Evolutionary conservation across 805 yeast genomes (phyloP).

Genomic region (Kuraishia molischiana): DNA sequence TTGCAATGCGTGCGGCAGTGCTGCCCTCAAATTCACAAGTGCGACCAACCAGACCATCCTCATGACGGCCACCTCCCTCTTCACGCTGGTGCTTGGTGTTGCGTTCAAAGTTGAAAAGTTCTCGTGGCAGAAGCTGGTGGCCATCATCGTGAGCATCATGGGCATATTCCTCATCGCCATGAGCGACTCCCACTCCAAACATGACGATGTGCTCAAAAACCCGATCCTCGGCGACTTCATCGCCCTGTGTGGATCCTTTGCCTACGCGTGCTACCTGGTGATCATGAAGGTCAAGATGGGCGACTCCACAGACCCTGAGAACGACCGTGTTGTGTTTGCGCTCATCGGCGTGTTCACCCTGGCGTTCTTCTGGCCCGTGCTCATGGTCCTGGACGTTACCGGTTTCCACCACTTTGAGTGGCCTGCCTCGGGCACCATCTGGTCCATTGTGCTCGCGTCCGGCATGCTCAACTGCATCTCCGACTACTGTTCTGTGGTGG

Average conservation of each 20-base stretch:
- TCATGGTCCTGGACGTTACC: constrained; percentile 23
- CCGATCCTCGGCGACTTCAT: constrained; percentile 34
- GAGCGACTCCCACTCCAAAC: constrained; percentile 12
- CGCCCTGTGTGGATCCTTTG: constrained; percentile 34
- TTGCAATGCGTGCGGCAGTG: constrained; percentile 29
- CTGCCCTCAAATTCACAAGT: constrained; percentile 37
- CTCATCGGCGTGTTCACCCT: constrained; percentile 33
- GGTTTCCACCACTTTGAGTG: constrained; percentile 30
- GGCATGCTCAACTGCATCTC: constrained; percentile 37
- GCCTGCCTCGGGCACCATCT: constrained; percentile 26
- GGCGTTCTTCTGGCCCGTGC: constrained; percentile 27
- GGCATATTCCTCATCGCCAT: constrained; percentile 38
- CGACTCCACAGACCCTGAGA: constrained; percentile 28
- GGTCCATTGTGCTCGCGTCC: constrained; percentile 25
- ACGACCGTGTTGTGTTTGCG: constrained; percentile 38
- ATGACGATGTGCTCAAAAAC: constrained; percentile 9
- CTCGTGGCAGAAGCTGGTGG: constrained; percentile 27
- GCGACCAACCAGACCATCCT: constrained; percentile 44
- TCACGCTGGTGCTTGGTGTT: constrained; percentile 35
- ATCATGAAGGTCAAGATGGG: constrained; percentile 35
- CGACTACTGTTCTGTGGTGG: constrained; percentile 39
- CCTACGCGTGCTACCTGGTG: constrained; percentile 35
- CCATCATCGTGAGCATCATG: constrained; percentile 31
- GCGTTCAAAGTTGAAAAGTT: constrained; percentile 30
- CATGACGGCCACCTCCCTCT: constrained; percentile 40